phyloP scores from a whole-genome alignment of 2,329 filamentous ascomycete species.

The Aspergillus fischeri region DNA sequence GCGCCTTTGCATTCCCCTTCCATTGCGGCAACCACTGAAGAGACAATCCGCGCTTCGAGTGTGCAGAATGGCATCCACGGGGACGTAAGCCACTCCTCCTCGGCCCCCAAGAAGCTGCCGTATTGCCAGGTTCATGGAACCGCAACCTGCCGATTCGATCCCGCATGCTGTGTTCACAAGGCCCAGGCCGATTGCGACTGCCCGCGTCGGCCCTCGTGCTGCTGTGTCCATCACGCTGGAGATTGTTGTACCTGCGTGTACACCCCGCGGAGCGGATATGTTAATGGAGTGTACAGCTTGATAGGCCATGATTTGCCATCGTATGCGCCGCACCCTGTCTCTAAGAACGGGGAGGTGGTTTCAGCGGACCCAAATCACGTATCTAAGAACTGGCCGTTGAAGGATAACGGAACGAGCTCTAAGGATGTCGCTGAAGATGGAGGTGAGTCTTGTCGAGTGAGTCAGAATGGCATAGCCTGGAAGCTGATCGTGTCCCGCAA shows the following conservation, averaged over 20 bases:
- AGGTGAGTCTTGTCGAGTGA: neutral
- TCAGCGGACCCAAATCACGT: neutral
- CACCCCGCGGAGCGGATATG: neutral
- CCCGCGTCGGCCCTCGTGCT: constrained; percentile 14
- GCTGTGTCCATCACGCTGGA: constrained; percentile 18
- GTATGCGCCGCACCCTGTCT: neutral
- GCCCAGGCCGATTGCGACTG: constrained; percentile 9
- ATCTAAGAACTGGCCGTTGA: neutral
- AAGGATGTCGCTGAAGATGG: neutral
- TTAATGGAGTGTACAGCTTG: neutral
- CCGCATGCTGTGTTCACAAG: constrained; percentile 16
- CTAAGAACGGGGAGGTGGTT: neutral
- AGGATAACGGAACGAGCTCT: neutral
- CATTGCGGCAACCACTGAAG: neutral
- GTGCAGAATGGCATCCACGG: neutral
- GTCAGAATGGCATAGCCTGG: neutral
- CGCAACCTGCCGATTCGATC: constrained; percentile 12
- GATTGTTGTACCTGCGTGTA: constrained; percentile 17
- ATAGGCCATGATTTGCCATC: neutral
- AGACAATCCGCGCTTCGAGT: neutral
- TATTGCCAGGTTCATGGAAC: neutral
- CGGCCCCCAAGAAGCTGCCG: neutral
- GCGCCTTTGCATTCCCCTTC: neutral
- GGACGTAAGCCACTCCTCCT: constrained; percentile 3
- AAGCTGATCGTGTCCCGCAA: neutral